phyloP scores from a whole-genome alignment of 495 filamentous ascomycete species.

The Gamarada debralockiae region DNA sequence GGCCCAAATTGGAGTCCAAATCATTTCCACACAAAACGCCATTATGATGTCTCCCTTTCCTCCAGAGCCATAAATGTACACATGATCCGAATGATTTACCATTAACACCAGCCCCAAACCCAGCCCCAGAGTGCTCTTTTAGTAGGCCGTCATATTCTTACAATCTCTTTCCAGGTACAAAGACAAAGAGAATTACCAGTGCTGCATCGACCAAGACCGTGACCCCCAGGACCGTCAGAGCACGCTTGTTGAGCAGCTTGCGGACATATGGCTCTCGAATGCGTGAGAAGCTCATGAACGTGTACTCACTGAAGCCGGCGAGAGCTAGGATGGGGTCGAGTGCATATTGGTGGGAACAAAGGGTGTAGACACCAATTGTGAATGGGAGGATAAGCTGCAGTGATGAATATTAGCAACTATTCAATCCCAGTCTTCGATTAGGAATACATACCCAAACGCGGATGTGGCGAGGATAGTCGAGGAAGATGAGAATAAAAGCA shows the following conservation, averaged over 20 bases:
- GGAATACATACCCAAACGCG: constrained; percentile 71
- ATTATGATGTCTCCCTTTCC: too few relatives aligned
- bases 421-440: neutral
- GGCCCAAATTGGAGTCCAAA: too few relatives aligned
- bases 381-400: constrained; percentile 87
- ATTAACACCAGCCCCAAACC: too few relatives aligned
- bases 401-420: constrained; percentile 22
- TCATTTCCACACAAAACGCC: too few relatives aligned
- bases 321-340: constrained; percentile 89
- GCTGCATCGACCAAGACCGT: constrained; percentile 72
- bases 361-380: constrained; percentile 80
- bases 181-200: constrained; percentile 78
- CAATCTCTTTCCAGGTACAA: constrained; percentile 87
- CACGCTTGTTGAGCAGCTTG: constrained; percentile 74
- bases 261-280: constrained; percentile 88
- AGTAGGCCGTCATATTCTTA: constrained; percentile 42
- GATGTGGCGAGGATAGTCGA: constrained; percentile 67
- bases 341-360: constrained; percentile 88
- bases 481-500: constrained; percentile 86
- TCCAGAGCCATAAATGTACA: too few relatives aligned
- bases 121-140: too few relatives aligned
- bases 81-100: too few relatives aligned
- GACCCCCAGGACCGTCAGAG: constrained; percentile 68
- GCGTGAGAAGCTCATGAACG: constrained; percentile 80
- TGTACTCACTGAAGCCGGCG: constrained; percentile 90